Evolutionary conservation across 1,284 basidiomycete species (phyloP), one percentile per base, ranked within the genome.

Genomic region (Prillingera fragicola): DNA sequence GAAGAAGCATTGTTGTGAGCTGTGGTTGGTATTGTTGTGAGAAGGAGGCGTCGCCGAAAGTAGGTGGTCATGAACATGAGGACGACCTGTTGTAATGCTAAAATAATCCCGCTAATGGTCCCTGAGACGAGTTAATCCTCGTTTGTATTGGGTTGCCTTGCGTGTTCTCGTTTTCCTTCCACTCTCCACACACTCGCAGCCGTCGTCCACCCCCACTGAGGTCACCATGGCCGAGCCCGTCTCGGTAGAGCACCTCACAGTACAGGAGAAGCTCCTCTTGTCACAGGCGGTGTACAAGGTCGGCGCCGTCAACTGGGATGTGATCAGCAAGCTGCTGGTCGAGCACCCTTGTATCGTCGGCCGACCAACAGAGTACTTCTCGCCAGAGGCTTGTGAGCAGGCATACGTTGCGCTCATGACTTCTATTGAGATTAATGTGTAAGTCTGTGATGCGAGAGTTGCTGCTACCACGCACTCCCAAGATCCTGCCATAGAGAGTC

Each of bases 261-360:
- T 62, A 8, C 63, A 70, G 43, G 70, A 73, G 47, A 70, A 70
- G 54, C 81, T 92, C 40, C 69, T 92, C 26, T 77, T 92, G 39
- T 79, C 87, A 3, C 88, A 92, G 70, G 83, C 86, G 0, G 82
- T 87, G 29, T 86, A 85, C 69, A 85, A 90, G 63, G 75, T 83
- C 48, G 88, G 88, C n/a, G 77, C 82, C 22, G 72, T 78, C 36
- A 71, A 78, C n/a, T 90, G 87, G 87, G 57, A 74, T 27, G 68
- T 75, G 9, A 79, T 90, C n/a, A 77, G 83, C 23, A 77, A 77
- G 41, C 56, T 85, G 3, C 76, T 91, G 19, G 71, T 76, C 18
- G 78, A 78, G 4, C 67, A 69, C 32, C 65, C 67, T 4, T 59
- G 56, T 38, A 70, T 84, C 28, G 71, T 74, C 3, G 44, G 38